Evolutionary conservation across 2,329 filamentous ascomycete genomes (phyloP).

Genomic region (Biscogniauxia sp.): DNA sequence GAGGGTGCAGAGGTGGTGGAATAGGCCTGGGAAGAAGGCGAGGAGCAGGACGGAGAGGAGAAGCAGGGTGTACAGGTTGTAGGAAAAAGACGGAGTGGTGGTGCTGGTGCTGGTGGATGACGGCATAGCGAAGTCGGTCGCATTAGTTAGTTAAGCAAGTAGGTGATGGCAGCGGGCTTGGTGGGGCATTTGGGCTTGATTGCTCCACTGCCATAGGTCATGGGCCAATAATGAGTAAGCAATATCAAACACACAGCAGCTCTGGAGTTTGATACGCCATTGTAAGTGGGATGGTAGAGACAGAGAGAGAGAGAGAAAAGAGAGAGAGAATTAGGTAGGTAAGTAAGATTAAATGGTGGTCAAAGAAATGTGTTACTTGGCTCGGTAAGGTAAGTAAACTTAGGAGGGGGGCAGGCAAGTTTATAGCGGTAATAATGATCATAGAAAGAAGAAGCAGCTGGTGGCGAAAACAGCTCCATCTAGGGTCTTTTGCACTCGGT

Average conservation of each 20-base stretch:
- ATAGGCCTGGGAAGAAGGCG: slow-evolving; percentile 51
- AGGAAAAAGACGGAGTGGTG: slow-evolving; percentile 35
- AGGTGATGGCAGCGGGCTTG: slow-evolving; percentile 16
- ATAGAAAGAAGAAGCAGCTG: slow-evolving; percentile 1
- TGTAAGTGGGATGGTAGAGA: too few species aligned
- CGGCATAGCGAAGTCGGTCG: slow-evolving; percentile 35
- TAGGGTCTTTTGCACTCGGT: slow-evolving; percentile 20
- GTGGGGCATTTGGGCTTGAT: slow-evolving; percentile 22
- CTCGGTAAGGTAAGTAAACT: too few species aligned
- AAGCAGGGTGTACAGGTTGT: slow-evolving; percentile 41
- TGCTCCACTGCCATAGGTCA: background rate
- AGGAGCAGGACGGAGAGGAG: slow-evolving; percentile 49
- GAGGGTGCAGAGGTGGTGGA: slow-evolving; percentile 51
- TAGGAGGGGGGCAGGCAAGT: background rate
- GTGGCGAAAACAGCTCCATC: slow-evolving; percentile 5
- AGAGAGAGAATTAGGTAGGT: too few species aligned
- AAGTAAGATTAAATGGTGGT: too few species aligned
- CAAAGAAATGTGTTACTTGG: too few species aligned
- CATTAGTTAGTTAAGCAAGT: background rate
- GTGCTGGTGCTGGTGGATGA: slow-evolving; percentile 36
- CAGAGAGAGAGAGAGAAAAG: too few species aligned
- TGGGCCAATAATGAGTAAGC: background rate
- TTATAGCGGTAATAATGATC: background rate
- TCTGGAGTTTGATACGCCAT: too few species aligned
- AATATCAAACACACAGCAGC: background rate